These are phyloP conservation scores for Cucurbita ficifolia DNA, from an alignment of 306 rosid genomes.

Conservation along the genomic window DNA sequence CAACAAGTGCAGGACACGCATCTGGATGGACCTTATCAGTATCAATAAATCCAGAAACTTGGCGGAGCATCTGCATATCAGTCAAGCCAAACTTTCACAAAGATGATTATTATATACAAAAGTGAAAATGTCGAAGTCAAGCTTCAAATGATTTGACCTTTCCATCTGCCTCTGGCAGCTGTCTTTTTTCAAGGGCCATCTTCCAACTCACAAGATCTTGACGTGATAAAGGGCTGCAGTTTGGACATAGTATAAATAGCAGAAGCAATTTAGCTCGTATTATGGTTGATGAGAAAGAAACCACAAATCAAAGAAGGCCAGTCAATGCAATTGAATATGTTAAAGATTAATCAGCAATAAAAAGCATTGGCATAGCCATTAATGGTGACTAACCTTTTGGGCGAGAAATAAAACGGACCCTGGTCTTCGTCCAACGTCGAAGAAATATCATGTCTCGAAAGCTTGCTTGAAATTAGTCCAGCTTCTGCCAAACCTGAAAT, in stretches of 20 bases:
- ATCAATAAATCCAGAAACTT: conserved; percentile 83
- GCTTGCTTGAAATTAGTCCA: conserved; percentile 89
- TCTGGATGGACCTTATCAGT: conserved; percentile 76
- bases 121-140: background rate
- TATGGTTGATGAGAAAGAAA: background rate
- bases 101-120: background rate
- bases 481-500: conserved; percentile 95
- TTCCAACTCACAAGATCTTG: conserved; percentile 99
- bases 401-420: conserved; percentile 50
- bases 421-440: conserved; percentile 48
- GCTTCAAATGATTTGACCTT: conserved; percentile 41
- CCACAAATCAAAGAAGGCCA: background rate
- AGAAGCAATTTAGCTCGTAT: background rate
- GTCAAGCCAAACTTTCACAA: background rate
- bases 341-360: background rate
- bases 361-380: background rate
- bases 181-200: conserved; percentile 82
- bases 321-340: background rate
- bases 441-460: conserved; percentile 57
- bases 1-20: conserved; percentile 96
- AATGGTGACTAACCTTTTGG: conserved; percentile 43
- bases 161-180: conserved; percentile 82
- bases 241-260: conserved; percentile 5
- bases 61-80: conserved; percentile 54
- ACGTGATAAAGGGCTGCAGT: conserved; percentile 76